These are phyloP conservation scores for Lachnellula hyalina DNA, from an alignment of 2,329 filamentous ascomycete genomes.

Conservation along the genomic window DNA sequence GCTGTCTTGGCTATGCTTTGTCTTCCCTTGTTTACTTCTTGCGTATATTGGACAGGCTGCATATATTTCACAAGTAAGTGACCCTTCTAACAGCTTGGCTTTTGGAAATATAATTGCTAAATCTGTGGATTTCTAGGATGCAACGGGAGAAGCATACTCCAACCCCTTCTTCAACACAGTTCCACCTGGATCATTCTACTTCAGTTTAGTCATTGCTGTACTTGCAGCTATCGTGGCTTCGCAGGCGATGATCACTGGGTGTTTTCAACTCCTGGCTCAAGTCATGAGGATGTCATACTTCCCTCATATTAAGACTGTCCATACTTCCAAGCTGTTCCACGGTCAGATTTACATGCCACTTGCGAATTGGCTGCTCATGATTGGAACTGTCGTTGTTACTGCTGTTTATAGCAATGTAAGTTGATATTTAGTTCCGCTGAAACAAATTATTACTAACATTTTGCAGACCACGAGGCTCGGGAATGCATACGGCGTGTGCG, in stretches of 20 bases:
- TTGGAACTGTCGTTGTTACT: constrained; percentile 69
- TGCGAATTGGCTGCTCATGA: constrained; percentile 72
- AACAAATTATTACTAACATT: constrained; percentile 1
- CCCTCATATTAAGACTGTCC: constrained; percentile 67
- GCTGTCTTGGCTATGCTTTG: constrained; percentile 64
- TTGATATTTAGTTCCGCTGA: background rate
- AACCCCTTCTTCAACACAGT: constrained; percentile 72
- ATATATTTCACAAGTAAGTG: constrained; percentile 48
- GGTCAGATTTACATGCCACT: constrained; percentile 73
- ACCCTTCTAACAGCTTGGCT: too few species aligned
- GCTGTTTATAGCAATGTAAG: constrained; percentile 65
- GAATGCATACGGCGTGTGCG: constrained; percentile 73
- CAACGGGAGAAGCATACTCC: constrained; percentile 51
- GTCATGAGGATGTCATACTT: constrained; percentile 67
- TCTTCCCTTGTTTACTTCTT: constrained; percentile 58
- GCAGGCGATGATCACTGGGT: constrained; percentile 72
- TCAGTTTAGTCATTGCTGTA: constrained; percentile 62
- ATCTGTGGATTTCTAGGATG: constrained; percentile 30
- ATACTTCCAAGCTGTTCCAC: constrained; percentile 65
- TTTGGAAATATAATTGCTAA: background rate
- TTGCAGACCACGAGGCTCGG: constrained; percentile 59
- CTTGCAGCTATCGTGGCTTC: constrained; percentile 69
- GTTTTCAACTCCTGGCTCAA: constrained; percentile 64
- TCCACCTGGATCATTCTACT: constrained; percentile 63
- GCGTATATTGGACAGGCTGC: constrained; percentile 60